Evolutionary conservation across 108 stramenopile genomes (phyloP).

Genomic region (Pseudonitzschia multiseries): DNA sequence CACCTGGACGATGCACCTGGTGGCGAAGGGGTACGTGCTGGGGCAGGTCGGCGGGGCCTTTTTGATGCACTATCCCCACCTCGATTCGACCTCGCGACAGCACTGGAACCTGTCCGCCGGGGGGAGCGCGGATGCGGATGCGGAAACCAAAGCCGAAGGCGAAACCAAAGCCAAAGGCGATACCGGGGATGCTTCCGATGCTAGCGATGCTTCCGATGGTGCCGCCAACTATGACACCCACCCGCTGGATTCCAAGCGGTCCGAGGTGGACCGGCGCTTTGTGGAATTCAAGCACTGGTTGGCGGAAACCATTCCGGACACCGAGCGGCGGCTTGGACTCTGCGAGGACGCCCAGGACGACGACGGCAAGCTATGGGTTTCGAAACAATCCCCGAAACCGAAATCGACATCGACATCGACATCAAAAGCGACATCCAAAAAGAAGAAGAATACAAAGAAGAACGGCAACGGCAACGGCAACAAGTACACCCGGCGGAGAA

Average conservation of each 20-base stretch:
- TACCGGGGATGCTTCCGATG: too few relatives aligned
- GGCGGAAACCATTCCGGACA: slow-evolving; percentile 40
- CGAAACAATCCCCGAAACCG: slow-evolving; percentile 1
- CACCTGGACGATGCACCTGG: slow-evolving; percentile 80
- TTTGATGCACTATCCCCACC: slow-evolving; percentile 81
- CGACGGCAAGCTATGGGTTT: slow-evolving; percentile 68
- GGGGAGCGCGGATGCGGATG: neutral
- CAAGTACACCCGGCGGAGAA: too few relatives aligned
- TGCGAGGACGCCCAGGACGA: slow-evolving; percentile 70
- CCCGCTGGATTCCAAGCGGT: slow-evolving; percentile 15
- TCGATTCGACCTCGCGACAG: slow-evolving; percentile 57
- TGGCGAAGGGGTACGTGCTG: slow-evolving; percentile 59
- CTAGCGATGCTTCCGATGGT: too few relatives aligned
- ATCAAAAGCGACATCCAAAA: neutral
- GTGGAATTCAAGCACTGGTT: slow-evolving; percentile 76
- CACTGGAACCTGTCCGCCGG: slow-evolving; percentile 69
- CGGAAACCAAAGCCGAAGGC: slow-evolving; percentile 2
- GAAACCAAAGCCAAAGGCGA: too few relatives aligned
- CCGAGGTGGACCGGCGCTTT: slow-evolving; percentile 52
- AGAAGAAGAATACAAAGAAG: neutral
- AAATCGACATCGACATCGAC: too few relatives aligned
- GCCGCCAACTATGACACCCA: slow-evolving; percentile 28
- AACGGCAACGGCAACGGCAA: neutral
- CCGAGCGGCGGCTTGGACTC: slow-evolving; percentile 33
- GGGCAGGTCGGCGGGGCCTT: slow-evolving; percentile 67